Evolutionary conservation across 345 rosid species (phyloP).

Genomic region (Gossypium stocksii): DNA sequence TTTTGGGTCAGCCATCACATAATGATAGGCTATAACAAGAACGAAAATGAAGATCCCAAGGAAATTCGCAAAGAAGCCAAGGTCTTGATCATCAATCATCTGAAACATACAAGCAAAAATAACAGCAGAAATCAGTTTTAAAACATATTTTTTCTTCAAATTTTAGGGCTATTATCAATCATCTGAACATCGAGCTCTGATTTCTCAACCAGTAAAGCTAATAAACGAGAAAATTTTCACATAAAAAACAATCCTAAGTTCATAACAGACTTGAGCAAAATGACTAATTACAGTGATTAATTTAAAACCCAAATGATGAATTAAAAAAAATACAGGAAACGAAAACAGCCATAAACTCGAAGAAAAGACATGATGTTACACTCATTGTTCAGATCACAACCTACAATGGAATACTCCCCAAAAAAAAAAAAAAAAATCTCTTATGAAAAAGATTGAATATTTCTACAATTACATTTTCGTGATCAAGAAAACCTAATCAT

Average conservation of each 20-base stretch:
- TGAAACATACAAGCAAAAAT: slow-evolving; percentile 32
- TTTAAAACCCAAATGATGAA: not conserved
- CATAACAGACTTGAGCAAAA: not conserved
- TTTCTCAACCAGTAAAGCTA: not conserved
- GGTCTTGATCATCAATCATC: slow-evolving; percentile 83
- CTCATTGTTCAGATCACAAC: not conserved
- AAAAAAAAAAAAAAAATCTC: no score
- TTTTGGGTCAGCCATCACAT: slow-evolving; percentile 82
- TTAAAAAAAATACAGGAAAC: no score
- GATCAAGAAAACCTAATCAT: not conserved
- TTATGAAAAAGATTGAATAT: not conserved
- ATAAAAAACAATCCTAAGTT: not conserved
- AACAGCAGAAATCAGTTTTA: not conserved
- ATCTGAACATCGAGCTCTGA: not conserved
- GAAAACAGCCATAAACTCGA: not conserved
- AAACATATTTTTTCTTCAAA: not conserved
- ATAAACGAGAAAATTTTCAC: not conserved
- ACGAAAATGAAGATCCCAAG: slow-evolving; percentile 73
- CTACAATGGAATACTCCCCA: not conserved
- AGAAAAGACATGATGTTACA: not conserved
- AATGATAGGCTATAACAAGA: slow-evolving; percentile 77
- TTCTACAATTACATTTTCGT: not conserved
- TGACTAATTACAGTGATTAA: not conserved
- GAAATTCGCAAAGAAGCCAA: slow-evolving; percentile 72
- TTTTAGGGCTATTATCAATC: not conserved